Conservation (phyloP, 192 early-diverging fungal species). For the Lunasporangiospora selenospora region DNA sequence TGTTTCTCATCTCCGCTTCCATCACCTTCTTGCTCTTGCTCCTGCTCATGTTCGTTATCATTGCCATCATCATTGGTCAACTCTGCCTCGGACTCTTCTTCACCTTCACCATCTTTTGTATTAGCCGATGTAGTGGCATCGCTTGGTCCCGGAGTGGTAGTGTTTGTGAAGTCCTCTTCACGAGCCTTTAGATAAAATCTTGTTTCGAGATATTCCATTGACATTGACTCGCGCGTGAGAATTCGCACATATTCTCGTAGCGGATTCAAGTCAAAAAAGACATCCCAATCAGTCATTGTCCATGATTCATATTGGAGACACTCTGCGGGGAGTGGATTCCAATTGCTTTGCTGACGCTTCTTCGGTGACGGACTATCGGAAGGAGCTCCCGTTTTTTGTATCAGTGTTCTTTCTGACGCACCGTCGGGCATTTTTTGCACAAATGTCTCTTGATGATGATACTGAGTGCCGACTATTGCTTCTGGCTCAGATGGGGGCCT, state of each 20-base stretch:
- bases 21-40: constrained; percentile 11
- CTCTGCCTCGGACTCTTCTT: neutral
- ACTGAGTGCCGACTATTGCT: too few relatives aligned
- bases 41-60: neutral
- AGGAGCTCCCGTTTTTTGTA: too few relatives aligned
- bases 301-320: constrained; percentile 61
- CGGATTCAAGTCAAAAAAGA: constrained; percentile 55
- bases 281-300: constrained; percentile 61
- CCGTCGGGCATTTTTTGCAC: too few relatives aligned
- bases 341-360: constrained; percentile 3
- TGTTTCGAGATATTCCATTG: constrained; percentile 25
- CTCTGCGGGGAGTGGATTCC: constrained; percentile 51
- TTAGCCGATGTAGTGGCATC: too few relatives aligned
- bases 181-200: too few relatives aligned
- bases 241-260: constrained; percentile 50
- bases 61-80: neutral
- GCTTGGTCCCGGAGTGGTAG: too few relatives aligned
- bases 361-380: too few relatives aligned
- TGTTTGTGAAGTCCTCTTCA: too few relatives aligned
- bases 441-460: too few relatives aligned
- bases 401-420: too few relatives aligned
- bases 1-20: too few relatives aligned
- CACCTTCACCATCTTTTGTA: neutral
- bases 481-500: too few relatives aligned
- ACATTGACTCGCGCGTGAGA: constrained; percentile 40